These are phyloP conservation scores for Cunninghamia lanceolata DNA, from an alignment of 75 land plant species.

Conservation along the genomic window DNA sequence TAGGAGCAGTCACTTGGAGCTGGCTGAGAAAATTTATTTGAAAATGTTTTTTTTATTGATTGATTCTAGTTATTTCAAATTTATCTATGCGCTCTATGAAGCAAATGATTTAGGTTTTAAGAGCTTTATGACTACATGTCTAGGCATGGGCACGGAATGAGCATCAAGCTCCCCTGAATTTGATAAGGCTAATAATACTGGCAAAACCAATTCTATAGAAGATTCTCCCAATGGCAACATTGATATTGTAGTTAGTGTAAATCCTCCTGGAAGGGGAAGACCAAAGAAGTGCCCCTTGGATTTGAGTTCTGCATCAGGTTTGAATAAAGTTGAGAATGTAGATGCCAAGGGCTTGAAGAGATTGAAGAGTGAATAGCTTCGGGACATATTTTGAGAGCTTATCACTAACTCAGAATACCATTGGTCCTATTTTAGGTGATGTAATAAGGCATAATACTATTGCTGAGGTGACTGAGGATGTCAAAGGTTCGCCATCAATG, in stretches of 20 bases:
- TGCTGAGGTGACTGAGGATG: slow-evolving; percentile 34
- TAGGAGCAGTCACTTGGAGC: too few species aligned
- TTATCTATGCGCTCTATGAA: too few species aligned
- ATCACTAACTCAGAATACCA: not conserved
- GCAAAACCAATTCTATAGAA: too few species aligned
- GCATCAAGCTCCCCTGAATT: too few species aligned
- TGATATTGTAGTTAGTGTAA: not conserved
- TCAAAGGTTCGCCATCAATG: slow-evolving; percentile 80
- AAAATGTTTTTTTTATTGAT: too few species aligned
- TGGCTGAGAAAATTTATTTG: too few species aligned
- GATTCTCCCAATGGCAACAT: not conserved
- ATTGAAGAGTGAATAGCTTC: not conserved
- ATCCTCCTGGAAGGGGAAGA: not conserved
- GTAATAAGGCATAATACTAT: not conserved
- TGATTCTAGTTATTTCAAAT: too few species aligned
- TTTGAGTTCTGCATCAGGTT: not conserved
- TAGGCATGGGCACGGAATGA: too few species aligned
- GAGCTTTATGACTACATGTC: too few species aligned
- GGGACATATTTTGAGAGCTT: not conserved
- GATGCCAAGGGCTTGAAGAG: not conserved
- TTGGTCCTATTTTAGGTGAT: not conserved
- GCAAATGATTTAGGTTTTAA: too few species aligned
- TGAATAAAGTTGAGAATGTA: not conserved
- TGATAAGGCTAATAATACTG: too few species aligned
- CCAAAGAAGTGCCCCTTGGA: not conserved